Evolutionary conservation across 1,139 yeast genomes (phyloP).

Genomic region (Taiozyma sp.): DNA sequence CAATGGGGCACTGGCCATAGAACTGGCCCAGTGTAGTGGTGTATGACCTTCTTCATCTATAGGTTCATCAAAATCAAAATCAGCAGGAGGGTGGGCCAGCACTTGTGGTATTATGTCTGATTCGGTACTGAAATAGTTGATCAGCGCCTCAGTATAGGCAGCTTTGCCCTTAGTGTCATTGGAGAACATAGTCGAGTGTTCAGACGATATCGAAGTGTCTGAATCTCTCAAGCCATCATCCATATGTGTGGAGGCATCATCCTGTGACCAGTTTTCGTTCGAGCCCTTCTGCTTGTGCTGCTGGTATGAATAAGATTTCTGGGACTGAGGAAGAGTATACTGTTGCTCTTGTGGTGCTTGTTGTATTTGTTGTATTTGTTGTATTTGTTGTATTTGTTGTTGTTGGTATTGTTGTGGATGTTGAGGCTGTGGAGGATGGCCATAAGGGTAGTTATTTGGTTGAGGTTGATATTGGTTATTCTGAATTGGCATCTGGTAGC

Average conservation of each 20-base stretch:
- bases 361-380: constrained; percentile 13
- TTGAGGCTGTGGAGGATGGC: constrained; percentile 5
- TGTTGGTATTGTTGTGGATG: constrained; percentile 19
- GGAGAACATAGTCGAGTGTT: constrained; percentile 22
- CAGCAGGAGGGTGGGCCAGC: constrained; percentile 68
- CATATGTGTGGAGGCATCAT: constrained; percentile 27
- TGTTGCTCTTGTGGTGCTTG: constrained; percentile 17
- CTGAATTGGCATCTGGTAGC: constrained; percentile 1
- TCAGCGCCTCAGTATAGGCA: constrained; percentile 49
- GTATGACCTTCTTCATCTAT: constrained; percentile 97
- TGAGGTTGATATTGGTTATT: constrained; percentile 14
- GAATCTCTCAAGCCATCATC: constrained; percentile 29
- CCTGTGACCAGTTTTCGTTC: constrained; percentile 34
- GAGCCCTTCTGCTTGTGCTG: constrained; percentile 33
- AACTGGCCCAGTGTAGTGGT: constrained; percentile 95
- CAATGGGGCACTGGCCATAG: constrained; percentile 77
- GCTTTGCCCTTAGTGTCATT: constrained; percentile 17
- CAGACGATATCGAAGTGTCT: constrained; percentile 37
- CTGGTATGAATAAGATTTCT: constrained; percentile 17
- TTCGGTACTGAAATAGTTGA: constrained; percentile 67
- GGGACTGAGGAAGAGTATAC: constrained; percentile 4
- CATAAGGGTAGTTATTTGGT: not conserved
- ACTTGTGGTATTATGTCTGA: constrained; percentile 71
- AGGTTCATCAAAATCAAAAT: constrained; percentile 78
- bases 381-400: constrained; percentile 17